Conservation (phyloP, 805 yeast genomes). For the Candida adriatica region DNA sequence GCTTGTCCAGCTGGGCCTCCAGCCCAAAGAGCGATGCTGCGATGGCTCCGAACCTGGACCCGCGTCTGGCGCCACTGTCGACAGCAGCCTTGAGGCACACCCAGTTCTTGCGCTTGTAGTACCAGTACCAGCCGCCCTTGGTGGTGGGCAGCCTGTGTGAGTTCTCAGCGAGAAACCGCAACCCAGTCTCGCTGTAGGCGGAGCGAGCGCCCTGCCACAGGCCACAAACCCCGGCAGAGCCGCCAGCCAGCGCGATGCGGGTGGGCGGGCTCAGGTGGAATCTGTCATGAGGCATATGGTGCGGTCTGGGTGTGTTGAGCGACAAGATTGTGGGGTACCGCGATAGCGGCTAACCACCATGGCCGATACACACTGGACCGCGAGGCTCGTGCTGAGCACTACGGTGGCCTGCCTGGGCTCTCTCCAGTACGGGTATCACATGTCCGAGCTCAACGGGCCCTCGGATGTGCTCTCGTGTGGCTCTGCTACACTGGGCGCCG, state of each 20-base stretch:
- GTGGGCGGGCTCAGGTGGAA: constrained; percentile 4
- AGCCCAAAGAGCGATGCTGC: constrained; percentile 47
- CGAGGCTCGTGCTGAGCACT: constrained; percentile 35
- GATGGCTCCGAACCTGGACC: constrained; percentile 34
- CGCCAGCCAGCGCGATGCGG: constrained; percentile 3
- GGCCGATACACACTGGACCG: constrained; percentile 13
- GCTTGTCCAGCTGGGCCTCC: constrained; percentile 55
- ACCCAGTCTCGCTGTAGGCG: constrained; percentile 50
- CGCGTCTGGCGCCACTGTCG: constrained; percentile 37
- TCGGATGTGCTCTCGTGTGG: constrained; percentile 61
- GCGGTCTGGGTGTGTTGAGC: background rate
- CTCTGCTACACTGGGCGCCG: constrained; percentile 16
- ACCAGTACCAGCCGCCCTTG: constrained; percentile 83
- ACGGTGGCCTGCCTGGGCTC: constrained; percentile 68
- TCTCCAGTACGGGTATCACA: constrained; percentile 88
- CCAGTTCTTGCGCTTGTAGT: constrained; percentile 78
- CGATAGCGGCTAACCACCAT: background rate
- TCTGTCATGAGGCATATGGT: constrained; percentile 1
- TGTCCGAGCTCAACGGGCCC: constrained; percentile 93
- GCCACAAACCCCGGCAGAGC: constrained; percentile 5
- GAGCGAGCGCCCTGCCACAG: constrained; percentile 46
- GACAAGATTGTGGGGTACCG: background rate
- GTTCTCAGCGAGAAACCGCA: constrained; percentile 67
- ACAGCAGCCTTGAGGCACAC: constrained; percentile 56
- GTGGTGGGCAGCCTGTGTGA: constrained; percentile 74